Base-by-base conservation (phyloP, 176 grass and related monocot genomes). In the Bromus sterilis region DNA sequence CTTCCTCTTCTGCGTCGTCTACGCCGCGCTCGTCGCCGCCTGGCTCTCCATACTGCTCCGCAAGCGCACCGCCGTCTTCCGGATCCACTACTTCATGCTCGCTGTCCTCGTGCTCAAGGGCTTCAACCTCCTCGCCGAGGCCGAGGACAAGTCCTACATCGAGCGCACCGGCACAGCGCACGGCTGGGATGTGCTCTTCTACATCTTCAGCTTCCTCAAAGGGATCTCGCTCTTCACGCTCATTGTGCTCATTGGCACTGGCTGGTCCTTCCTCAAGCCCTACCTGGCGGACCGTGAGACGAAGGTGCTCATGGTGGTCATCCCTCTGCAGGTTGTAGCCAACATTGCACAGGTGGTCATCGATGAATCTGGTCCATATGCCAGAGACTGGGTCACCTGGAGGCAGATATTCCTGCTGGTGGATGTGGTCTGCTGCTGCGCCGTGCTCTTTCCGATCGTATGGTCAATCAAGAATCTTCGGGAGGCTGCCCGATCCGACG, bases 61-160 rank as follows among this genome's bases (percentile, higher is more conserved):
- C 72, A 98, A 92, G 86, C 92, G 96, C 42, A 56, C 83, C 14
- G 70, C 96, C 3, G 92, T 93, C 20, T 98, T 93, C 90, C 90
- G 88, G 78, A 95, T 98, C 95, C 95, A 98, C 72, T 94, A 98
- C 86, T 98, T 98, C 86, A 95, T 98, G 93, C 93, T 98, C 36
- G 96, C 92, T 11, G 96, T 95, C 23, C 81, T 98, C 43, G 85
- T 91, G 30, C 92, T 98, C 67, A 94, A 98, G 86, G 95, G 86
- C 18, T 12, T 94, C 63, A 98, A 98, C 67, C 88, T 97, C 74
- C 77, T 97, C 24, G 92, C 92, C 9, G 88, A 97, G 86, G 90
- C 95, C 11, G 95, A 97, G 81, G 95, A 94, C 84, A 97, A 97
- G 78, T 94, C 95, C 4, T 93, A 61, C 90, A 92, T 97, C 83